Conservation (phyloP, 2,329 filamentous ascomycete genomes). For the Exophiala alcalophila region DNA sequence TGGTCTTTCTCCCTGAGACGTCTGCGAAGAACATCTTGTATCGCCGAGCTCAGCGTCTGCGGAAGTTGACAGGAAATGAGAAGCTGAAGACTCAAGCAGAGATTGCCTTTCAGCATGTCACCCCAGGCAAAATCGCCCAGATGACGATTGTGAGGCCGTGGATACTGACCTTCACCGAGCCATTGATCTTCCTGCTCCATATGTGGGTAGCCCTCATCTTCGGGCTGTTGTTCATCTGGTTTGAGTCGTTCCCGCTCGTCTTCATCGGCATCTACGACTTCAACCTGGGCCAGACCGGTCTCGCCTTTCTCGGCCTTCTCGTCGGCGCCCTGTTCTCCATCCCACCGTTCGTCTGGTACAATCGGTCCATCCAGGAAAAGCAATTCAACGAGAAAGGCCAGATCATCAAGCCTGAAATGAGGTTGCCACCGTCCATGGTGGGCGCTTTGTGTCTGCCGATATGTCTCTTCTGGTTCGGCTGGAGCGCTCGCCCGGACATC, state of each 20-base stretch:
- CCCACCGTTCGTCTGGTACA: slow-evolving; percentile 40
- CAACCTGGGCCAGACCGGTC: slow-evolving; percentile 17
- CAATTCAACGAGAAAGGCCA: neutral
- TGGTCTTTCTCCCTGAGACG: slow-evolving; percentile 35
- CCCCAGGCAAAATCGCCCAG: slow-evolving; percentile 39
- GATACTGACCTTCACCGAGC: slow-evolving; percentile 38
- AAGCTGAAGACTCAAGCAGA: slow-evolving; percentile 43
- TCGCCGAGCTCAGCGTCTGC: slow-evolving; percentile 40
- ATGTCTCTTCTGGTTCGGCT: slow-evolving; percentile 46
- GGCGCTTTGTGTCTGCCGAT: slow-evolving; percentile 41
- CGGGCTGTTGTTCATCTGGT: slow-evolving; percentile 45
- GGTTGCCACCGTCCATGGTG: slow-evolving; percentile 37
- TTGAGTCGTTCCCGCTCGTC: slow-evolving; percentile 45
- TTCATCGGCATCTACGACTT: slow-evolving; percentile 34
- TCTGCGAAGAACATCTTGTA: slow-evolving; percentile 42
- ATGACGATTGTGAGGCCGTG: slow-evolving; percentile 45
- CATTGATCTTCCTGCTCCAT: slow-evolving; percentile 39
- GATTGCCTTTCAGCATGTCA: slow-evolving; percentile 36
- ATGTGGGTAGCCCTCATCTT: slow-evolving; percentile 45
- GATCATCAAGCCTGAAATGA: slow-evolving; percentile 36
- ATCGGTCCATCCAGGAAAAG: slow-evolving; percentile 1
- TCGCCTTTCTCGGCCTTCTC: slow-evolving; percentile 37
- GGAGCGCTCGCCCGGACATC: slow-evolving; percentile 34
- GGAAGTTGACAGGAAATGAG: slow-evolving; percentile 39
- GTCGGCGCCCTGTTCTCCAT: slow-evolving; percentile 39